Evolutionary conservation across 441 rosid genomes (phyloP), one percentile per base, ranked within the genome.

Genomic region (Pelargonium cotyledonis): DNA sequence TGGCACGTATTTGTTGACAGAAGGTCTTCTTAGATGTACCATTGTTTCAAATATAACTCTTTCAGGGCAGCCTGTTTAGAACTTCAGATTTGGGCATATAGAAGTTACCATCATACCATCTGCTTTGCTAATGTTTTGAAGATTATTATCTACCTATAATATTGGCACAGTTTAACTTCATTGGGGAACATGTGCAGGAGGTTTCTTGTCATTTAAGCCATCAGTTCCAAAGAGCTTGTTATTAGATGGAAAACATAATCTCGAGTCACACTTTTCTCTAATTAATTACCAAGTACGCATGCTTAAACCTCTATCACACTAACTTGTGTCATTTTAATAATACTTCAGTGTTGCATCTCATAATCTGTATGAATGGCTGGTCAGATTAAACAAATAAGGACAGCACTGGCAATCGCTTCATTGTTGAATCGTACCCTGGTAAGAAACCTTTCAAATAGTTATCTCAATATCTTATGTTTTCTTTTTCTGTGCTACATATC

Each of bases 351-450:
- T 53, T 61, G 70, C 21, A 55, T 80, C 75, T 78, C 69, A 80
- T 55, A 53, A 68, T 47, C 66, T 58, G 55, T 70, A 46, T 49
- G 64, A 58, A 70, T 75, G 57, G 35, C 67, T 77, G 44, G 78
- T 64, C 87, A 95, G 99, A 86, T 89, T 44, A 92, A 88, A 77
- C 97, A 95, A 78, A 87, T 95, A 76, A 88, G 98, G 85, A 78
- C 89, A 10, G 99, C 99, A 11, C 85, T 95, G 29, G 93, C 98
- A 76, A 82, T 95, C 75, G 96, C 99, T 46, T 77, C 90, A 65
- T 78, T 92, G 73, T 80, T 95, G 70, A 87, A 95, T 38, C 97
- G 98, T 69, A 88, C 92, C 1, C 82, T 95, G 91, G 99, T 95
- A 81, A 85, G 98, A 67, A 69, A 10, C 60, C 62, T n/a, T 74